Evolutionary conservation across 1,139 yeast genomes (phyloP), one percentile per base, ranked within the genome.

Genomic region (Magnusiomyces suaveolens): DNA sequence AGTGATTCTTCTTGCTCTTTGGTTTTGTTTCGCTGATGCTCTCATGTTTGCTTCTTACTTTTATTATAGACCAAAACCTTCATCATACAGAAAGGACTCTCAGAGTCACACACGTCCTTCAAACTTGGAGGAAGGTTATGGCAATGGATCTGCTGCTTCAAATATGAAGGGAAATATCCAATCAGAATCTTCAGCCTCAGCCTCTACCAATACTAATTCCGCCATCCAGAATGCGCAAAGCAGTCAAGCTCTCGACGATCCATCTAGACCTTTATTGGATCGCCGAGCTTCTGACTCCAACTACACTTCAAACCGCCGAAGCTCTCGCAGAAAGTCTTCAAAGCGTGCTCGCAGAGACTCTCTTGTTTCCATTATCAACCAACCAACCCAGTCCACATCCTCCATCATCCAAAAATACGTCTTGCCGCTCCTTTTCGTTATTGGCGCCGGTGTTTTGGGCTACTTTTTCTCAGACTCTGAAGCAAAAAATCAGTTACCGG

Each of bases 11-110:
- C 75, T 84, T 57, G 94, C 90, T 2, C 69, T 80, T 4, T 84
- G 92, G 92, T 84, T 83, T 65, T 80, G 87, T 62, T 70, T 83
- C 62, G 84, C 88, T 41, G 92, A 84, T 66, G 67, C 75, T 25
- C 67, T 84, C 64, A 81, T 85, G 70, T 74, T 87, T 24, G 63
- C 68, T 6, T 83, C 88, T 18, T 86, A 81, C 65, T 63, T 77
- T 47, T 86, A 85, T 69, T 73, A 73, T 59, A 63, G 62, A 47
- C 53, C 4, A 3, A 36, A 36, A 14, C 4, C 41, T 36, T 36
- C 18, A 36, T 36, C 41, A 36, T 29, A 29, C 12, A 36, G 18
- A 10, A 36, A 18, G 33, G 6, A 6, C 12, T 29, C 41, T 3
- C 16, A n/a, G 8, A 18, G 41, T 3, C 41, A n/a, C 16, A 33